Conservation (phyloP, 371 early-diverging fungal species). For the Mucor ambiguus region DNA sequence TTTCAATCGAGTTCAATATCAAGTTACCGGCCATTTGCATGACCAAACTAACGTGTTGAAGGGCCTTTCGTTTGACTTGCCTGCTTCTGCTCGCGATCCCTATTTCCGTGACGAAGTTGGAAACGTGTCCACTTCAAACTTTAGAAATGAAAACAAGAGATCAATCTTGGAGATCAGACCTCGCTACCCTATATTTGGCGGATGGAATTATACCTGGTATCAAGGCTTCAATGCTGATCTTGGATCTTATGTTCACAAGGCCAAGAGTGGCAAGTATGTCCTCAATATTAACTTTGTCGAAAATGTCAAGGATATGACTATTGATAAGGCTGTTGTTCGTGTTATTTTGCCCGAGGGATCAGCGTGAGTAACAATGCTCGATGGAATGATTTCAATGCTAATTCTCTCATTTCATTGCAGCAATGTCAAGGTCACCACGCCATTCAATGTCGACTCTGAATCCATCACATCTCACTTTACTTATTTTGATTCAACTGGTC, state of each 20-base stretch:
- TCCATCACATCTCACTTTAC: conserved; percentile 50
- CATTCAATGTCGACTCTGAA: conserved; percentile 55
- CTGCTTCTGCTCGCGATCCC: conserved; percentile 69
- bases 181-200: conserved; percentile 93
- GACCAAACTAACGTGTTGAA: conserved; percentile 65
- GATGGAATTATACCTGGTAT: conserved; percentile 95
- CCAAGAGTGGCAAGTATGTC: conserved; percentile 55
- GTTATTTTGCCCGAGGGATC: conserved; percentile 95
- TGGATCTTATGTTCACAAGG: conserved; percentile 51
- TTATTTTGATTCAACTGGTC: conserved; percentile 79
- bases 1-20: conserved; percentile 76
- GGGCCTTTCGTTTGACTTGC: conserved; percentile 60
- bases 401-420: conserved; percentile 16
- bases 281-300: conserved; percentile 75
- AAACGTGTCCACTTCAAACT: conserved; percentile 93
- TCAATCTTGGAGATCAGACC: conserved; percentile 77
- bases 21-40: conserved; percentile 48
- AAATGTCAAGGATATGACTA: conserved; percentile 62
- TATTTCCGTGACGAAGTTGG: conserved; percentile 95
- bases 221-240: conserved; percentile 88
- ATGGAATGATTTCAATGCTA: neutral
- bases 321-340: conserved; percentile 68
- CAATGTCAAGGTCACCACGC: conserved; percentile 60
- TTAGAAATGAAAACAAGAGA: conserved; percentile 50
- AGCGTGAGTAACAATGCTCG: conserved; percentile 48